phyloP scores from a whole-genome alignment of 345 rosid species.

The Syzygium grande region DNA sequence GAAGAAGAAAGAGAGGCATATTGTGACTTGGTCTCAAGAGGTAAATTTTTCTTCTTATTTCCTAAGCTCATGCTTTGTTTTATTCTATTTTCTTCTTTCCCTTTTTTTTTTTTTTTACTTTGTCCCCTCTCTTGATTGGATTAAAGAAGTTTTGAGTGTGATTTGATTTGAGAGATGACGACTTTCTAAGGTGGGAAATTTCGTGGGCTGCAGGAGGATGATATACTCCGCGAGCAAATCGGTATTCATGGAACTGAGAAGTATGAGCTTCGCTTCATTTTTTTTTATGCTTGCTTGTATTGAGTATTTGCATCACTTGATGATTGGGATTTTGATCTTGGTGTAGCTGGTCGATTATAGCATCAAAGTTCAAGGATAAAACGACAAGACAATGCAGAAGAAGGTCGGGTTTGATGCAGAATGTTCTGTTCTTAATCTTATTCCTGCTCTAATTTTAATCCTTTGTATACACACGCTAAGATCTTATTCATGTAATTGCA shows the following conservation, averaged over 20 bases:
- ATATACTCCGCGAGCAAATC: constrained; percentile 78
- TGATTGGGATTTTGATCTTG: constrained; percentile 2
- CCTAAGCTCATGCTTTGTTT: background rate
- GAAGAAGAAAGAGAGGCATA: constrained; percentile 15
- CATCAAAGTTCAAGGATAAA: constrained; percentile 85
- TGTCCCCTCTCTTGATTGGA: constrained; percentile 4
- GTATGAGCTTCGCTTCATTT: constrained; percentile 19
- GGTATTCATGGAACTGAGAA: constrained; percentile 79
- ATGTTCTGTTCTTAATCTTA: background rate
- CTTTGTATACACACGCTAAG: background rate
- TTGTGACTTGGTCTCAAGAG: constrained; percentile 53
- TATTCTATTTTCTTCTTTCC: background rate
- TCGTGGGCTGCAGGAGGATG: constrained; percentile 70
- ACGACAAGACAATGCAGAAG: constrained; percentile 97
- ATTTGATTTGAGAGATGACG: constrained; percentile 5
- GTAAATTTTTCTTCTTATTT: constrained; percentile 10
- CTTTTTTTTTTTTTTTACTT: background rate
- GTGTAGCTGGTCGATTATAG: constrained; percentile 89
- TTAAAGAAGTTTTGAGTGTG: background rate
- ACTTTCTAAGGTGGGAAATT: constrained; percentile 4
- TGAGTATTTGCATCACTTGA: background rate
- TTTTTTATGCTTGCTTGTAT: background rate
- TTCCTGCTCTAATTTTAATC: background rate
- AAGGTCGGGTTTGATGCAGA: constrained; percentile 38
- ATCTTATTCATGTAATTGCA: constrained; percentile 9